Evolutionary conservation across 2,329 filamentous ascomycete species (phyloP), one percentile per base, ranked within the genome.

Genomic region (Calonectria fujianensis): DNA sequence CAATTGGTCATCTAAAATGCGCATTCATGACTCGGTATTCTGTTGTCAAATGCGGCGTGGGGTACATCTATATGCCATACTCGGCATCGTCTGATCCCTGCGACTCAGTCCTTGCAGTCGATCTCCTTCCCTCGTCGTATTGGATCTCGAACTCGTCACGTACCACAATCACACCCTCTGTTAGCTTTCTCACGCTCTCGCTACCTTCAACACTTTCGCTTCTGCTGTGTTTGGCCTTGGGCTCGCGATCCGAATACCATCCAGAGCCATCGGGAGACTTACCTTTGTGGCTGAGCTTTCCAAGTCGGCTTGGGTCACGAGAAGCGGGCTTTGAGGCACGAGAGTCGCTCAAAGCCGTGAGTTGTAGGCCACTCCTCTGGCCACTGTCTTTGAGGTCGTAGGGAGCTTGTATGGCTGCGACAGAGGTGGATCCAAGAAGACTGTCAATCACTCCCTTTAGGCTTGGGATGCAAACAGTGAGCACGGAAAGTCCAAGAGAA

Each of bases 381-480:
- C 71, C 77, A 1, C 78, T 80, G 35, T 76, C 72, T 20, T 79
- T 78, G 0, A 80, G 69, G 1, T 80, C 79, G 32, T 80, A 80
- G 2, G 79, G 79, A 0, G 76, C 69, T 3, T 78, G 77, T 16
- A 80, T 67, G 0, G 77, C 77, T 0, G 79, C 79, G 2, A 78
- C 79, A 0, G 79, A 74, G 0, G 79, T 80, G 0, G 77, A 77
- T 0, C 79, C 79, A 0, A 80, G 66, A 5, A 80, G 72, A 14
- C 76, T 79, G 65, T 80, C 79, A 39, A 80, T 80, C 0, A 80
- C 75, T 2, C 77, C 79, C 31, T 80, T 80, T 3, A 80, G 52
- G 13, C 77, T 79, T 0, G 79, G 79, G 8, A 80, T 76, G 41
- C 79, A 80, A 16, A 80, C 79, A 0, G 79, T 80, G 2, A 80